phyloP scores from a whole-genome alignment of 768 basidiomycete species.

The Chiua virens region DNA sequence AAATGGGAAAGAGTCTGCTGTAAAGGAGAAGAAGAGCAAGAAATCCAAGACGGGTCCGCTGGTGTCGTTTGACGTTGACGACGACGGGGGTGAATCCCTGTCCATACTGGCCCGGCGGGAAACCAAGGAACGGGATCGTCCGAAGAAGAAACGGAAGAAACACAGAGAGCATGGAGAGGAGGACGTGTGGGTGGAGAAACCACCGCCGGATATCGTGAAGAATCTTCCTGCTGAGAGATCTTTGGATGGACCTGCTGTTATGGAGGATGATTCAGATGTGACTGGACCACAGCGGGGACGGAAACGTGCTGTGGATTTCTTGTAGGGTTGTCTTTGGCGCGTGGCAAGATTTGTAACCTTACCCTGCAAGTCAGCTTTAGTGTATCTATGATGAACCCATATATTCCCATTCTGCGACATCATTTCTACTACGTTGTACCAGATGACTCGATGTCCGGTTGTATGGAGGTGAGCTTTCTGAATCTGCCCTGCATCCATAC shows the following conservation, averaged over 20 bases:
- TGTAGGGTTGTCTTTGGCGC: slow-evolving; percentile 41
- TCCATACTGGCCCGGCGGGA: slow-evolving; percentile 32
- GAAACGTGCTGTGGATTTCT: slow-evolving; percentile 74
- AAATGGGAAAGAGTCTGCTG: slow-evolving; percentile 40
- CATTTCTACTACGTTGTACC: neutral
- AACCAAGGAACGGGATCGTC: slow-evolving; percentile 35
- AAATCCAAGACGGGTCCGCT: slow-evolving; percentile 47
- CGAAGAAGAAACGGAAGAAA: slow-evolving; percentile 45
- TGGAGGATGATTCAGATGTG: slow-evolving; percentile 13
- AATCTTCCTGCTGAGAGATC: slow-evolving; percentile 23
- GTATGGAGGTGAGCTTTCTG: slow-evolving; percentile 37
- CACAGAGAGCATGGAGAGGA: slow-evolving; percentile 44
- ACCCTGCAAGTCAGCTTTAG: neutral
- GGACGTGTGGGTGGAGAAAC: slow-evolving; percentile 71
- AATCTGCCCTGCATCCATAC: slow-evolving; percentile 94
- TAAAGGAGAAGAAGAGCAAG: slow-evolving; percentile 51
- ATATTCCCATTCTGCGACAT: neutral
- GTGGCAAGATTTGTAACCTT: neutral
- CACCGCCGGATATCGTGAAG: slow-evolving; percentile 50
- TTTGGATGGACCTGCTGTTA: slow-evolving; percentile 2
- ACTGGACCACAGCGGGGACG: slow-evolving; percentile 42
- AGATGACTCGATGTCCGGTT: neutral
- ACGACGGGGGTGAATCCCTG: slow-evolving; percentile 46
- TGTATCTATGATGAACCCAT: neutral
- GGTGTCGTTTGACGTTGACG: slow-evolving; percentile 79